Evolutionary conservation across 768 basidiomycete species (phyloP).

Genomic region (Coprinellus micaceus): DNA sequence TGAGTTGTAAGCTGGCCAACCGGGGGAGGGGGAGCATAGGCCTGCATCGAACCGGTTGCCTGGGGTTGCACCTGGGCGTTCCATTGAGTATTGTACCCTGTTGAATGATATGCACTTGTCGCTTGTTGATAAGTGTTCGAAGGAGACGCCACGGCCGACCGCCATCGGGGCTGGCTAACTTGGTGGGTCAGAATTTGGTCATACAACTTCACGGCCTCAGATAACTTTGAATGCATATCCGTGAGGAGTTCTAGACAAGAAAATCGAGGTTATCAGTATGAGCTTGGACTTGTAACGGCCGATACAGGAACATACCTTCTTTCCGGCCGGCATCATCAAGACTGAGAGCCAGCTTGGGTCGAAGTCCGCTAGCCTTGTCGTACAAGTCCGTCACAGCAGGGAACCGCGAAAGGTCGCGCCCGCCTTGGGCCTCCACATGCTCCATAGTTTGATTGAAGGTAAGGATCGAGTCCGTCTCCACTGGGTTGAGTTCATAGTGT

Average conservation of each 20-base stretch:
- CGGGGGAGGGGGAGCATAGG: not conserved
- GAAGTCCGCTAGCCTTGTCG: slow-evolving; percentile 71
- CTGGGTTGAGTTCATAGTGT: slow-evolving; percentile 73
- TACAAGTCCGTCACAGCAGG: slow-evolving; percentile 83
- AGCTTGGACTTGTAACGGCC: too few species aligned
- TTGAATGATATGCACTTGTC: slow-evolving; percentile 28
- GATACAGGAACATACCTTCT: slow-evolving; percentile 76
- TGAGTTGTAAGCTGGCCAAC: slow-evolving; percentile 11
- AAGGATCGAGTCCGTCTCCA: slow-evolving; percentile 82
- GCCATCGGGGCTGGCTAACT: slow-evolving; percentile 68
- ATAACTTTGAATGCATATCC: slow-evolving; percentile 94
- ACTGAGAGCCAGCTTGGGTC: slow-evolving; percentile 80
- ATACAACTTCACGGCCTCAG: slow-evolving; percentile 88
- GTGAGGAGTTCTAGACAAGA: slow-evolving; percentile 84
- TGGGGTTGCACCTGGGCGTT: slow-evolving; percentile 22
- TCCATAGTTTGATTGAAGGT: slow-evolving; percentile 91
- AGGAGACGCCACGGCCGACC: slow-evolving; percentile 32
- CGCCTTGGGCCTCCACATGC: slow-evolving; percentile 74
- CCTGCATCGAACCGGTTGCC: slow-evolving; percentile 14
- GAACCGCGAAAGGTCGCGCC: slow-evolving; percentile 73
- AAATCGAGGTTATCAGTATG: too few species aligned
- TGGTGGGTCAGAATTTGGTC: slow-evolving; percentile 85
- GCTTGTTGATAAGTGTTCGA: too few species aligned
- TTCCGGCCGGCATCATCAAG: slow-evolving; percentile 82
- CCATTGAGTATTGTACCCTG: slow-evolving; percentile 15